Conservation (phyloP, 169 alveolate genomes). For the Eimeria praecox region DNA sequence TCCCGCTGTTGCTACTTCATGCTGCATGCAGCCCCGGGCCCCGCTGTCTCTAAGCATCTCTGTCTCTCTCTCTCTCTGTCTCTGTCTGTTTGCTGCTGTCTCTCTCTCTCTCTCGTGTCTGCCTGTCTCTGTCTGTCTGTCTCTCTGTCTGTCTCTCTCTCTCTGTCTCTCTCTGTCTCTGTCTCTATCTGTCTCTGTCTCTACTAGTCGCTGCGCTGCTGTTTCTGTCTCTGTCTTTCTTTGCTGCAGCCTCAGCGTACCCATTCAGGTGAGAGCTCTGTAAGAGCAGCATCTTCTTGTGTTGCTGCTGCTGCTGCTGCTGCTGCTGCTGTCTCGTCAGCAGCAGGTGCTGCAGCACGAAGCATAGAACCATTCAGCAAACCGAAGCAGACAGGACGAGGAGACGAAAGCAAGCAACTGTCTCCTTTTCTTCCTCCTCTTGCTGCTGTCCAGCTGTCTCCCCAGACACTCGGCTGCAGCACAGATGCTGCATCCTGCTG, state of each 20-base stretch:
- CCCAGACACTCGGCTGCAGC: background rate
- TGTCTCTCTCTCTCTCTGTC: background rate
- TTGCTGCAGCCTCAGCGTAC: background rate
- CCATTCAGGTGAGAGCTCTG: constrained; percentile 55
- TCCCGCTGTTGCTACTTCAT: background rate
- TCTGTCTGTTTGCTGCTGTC: background rate
- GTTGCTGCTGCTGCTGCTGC: constrained; percentile 30
- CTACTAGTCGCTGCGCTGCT: background rate
- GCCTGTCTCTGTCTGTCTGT: background rate
- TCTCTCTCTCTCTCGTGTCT: background rate
- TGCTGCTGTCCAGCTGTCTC: constrained; percentile 44
- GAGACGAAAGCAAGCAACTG: background rate
- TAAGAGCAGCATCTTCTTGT: background rate
- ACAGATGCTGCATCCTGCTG: background rate
- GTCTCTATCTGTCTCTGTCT: background rate
- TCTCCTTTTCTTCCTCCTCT: background rate
- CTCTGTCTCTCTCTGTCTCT: background rate
- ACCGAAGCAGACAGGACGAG: background rate
- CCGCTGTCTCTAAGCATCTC: background rate
- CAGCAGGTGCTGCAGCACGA: constrained; percentile 23
- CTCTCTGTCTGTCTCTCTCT: background rate
- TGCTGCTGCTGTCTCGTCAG: background rate
- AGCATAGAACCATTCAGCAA: constrained; percentile 28
- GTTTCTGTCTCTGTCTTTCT: background rate
- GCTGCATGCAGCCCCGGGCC: background rate